A percentile compares a stretch with the other conserved stretches of the same genome.
These are phyloP conservation scores for Penicillium roqueforti DNA, from an alignment of 495 filamentous ascomycete species.

Conservation along the genomic window DNA sequence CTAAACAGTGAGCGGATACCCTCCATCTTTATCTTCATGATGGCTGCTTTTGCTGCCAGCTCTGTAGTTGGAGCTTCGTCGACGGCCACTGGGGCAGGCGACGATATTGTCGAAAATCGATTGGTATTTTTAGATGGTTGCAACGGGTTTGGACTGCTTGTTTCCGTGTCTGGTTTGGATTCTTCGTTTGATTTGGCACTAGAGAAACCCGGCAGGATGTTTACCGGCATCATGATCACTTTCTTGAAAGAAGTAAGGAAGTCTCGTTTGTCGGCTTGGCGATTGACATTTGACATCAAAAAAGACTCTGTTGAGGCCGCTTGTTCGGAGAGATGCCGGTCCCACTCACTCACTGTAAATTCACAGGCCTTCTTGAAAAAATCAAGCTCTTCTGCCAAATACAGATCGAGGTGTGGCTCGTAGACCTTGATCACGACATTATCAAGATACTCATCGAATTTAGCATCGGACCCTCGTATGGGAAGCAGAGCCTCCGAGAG, in stretches of 20 bases:
- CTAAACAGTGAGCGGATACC: constrained; percentile 93
- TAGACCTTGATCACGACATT: constrained; percentile 66
- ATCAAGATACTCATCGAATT: constrained; percentile 53
- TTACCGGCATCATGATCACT: constrained; percentile 97
- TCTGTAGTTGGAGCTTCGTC: constrained; percentile 78
- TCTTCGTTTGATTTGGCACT: constrained; percentile 42
- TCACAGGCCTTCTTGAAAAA: constrained; percentile 74
- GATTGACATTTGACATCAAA: constrained; percentile 89
- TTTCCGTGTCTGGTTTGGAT: constrained; percentile 30
- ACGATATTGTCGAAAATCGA: constrained; percentile 49
- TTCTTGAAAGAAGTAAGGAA: constrained; percentile 97
- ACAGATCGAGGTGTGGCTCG: constrained; percentile 89
- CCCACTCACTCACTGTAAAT: constrained; percentile 76
- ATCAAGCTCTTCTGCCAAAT: constrained; percentile 87
- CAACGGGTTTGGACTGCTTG: constrained; percentile 29
- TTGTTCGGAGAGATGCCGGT: constrained; percentile 83
- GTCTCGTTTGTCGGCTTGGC: constrained; percentile 93
- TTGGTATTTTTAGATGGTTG: constrained; percentile 45
- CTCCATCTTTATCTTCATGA: constrained; percentile 92
- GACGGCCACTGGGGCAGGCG: constrained; percentile 45
- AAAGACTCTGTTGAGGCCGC: constrained; percentile 89
- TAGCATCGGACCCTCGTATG: constrained; percentile 54
- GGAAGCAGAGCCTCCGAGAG: constrained; percentile 66
- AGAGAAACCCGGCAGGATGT: constrained; percentile 69
- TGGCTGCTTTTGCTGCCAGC: constrained; percentile 88